Percentiles rank a stretch among this genome's conserved stretches.
These are phyloP conservation scores for Entrophospora sp. DNA, from an alignment of 192 early-diverging fungal species.

Conservation along the genomic window DNA sequence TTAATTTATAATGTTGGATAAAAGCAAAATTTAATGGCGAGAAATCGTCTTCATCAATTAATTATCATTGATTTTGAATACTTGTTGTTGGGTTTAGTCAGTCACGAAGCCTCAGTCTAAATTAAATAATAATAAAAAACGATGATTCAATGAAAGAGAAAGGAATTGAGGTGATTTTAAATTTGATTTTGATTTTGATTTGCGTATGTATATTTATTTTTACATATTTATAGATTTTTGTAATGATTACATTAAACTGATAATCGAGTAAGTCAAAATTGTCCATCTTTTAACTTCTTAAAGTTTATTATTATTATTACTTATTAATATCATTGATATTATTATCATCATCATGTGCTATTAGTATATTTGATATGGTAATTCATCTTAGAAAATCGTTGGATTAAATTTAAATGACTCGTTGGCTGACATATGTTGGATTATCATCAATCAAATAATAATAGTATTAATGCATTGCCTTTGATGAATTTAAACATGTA, in stretches of 20 bases:
- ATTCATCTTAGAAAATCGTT: not conserved
- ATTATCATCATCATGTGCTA: no score
- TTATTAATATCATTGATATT: no score
- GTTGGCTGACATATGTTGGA: no score
- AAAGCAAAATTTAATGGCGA: not conserved
- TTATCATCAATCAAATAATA: no score
- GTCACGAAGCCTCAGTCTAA: not conserved
- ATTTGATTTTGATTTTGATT: no score
- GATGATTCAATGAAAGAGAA: not conserved
- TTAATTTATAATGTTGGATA: not conserved
- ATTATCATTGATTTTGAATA: not conserved
- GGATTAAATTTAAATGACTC: no score
- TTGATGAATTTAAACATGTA: conserved; percentile 5
- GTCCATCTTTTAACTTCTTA: not conserved
- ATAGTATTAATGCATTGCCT: not conserved
- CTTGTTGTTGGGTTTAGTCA: conserved; percentile 12
- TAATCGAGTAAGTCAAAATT: conserved; percentile 8
- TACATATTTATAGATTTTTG: not conserved
- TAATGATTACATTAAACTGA: not conserved
- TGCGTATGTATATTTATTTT: no score
- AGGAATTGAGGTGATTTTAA: not conserved
- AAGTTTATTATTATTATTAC: not conserved
- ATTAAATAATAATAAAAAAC: not conserved
- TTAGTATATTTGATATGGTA: conserved; percentile 12
- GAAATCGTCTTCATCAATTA: not conserved